Evolutionary conservation across 768 basidiomycete species (phyloP).

Genomic region (Termitomyces sp.): DNA sequence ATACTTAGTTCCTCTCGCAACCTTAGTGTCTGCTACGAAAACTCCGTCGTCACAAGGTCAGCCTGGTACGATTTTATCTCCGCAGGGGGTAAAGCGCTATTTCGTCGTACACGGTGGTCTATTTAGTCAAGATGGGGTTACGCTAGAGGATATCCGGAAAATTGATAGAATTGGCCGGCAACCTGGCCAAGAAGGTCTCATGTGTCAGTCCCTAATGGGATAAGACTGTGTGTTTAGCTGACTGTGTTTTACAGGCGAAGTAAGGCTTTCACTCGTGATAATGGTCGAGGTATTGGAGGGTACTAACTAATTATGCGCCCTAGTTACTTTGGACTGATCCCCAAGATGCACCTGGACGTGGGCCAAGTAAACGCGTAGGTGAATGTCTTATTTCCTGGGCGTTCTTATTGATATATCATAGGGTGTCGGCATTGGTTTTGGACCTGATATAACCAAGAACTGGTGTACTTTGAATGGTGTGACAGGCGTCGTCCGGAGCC

Average conservation of each 20-base stretch:
- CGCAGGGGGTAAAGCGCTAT: conserved; percentile 79
- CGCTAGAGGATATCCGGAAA: conserved; percentile 86
- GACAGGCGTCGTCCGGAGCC: conserved; percentile 87
- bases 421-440: conserved; percentile 96
- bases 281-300: background rate
- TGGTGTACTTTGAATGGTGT: conserved; percentile 89
- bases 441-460: conserved; percentile 84
- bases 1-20: conserved; percentile 80
- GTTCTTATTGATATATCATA: conserved; percentile 23
- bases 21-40: conserved; percentile 72
- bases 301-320: background rate
- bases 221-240: background rate
- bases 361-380: conserved; percentile 91
- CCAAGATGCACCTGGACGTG: conserved; percentile 81
- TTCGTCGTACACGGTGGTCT: conserved; percentile 96
- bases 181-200: conserved; percentile 91
- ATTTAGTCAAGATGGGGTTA: conserved; percentile 94
- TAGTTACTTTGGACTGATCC: conserved; percentile 97
- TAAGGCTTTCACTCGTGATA: conserved; percentile 21
- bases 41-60: conserved; percentile 37
- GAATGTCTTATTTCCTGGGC: conserved; percentile 1
- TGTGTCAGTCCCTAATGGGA: conserved; percentile 58
- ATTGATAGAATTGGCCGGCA: conserved; percentile 84
- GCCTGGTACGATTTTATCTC: conserved; percentile 65
- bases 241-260: conserved; percentile 48